These are phyloP conservation scores for Ceratocystis harringtonii DNA, from an alignment of 2,329 filamentous ascomycete genomes.

Conservation along the genomic window DNA sequence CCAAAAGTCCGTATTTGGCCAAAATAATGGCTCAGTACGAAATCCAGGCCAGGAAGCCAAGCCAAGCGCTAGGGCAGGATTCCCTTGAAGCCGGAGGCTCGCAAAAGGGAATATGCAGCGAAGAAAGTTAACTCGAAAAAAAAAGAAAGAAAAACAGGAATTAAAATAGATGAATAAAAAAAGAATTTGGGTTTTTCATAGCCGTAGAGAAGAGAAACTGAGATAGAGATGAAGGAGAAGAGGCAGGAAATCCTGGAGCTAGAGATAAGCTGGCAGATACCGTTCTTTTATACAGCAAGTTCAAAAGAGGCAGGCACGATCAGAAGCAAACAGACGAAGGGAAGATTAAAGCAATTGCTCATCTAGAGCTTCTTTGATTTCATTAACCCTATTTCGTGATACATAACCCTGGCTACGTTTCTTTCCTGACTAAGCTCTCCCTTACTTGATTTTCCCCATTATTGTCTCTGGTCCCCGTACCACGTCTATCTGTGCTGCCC, in stretches of 20 bases:
- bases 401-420: not conserved
- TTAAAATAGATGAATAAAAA: not conserved
- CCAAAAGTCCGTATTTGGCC: conserved; percentile 5
- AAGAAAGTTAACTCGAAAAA: not conserved
- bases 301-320: not conserved
- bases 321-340: not conserved
- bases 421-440: not conserved
- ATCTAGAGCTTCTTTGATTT: not conserved
- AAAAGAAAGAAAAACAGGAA: not conserved
- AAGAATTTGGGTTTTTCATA: not conserved
- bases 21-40: conserved; percentile 6
- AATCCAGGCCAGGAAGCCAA: not conserved
- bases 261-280: not conserved
- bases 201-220: not conserved
- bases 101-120: not conserved
- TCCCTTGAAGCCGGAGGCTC: no score
- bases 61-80: not conserved
- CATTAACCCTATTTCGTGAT: conserved; percentile 4
- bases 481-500: conserved; percentile 72
- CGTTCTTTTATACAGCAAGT: not conserved
- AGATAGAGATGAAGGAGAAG: not conserved
- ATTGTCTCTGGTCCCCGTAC: conserved; percentile 77
- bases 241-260: not conserved
- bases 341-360: not conserved
- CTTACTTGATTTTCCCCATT: conserved; percentile 77